These are phyloP conservation scores for Purpureocillium lavendulum DNA, from an alignment of 2,329 filamentous ascomycete genomes.

Conservation along the genomic window DNA sequence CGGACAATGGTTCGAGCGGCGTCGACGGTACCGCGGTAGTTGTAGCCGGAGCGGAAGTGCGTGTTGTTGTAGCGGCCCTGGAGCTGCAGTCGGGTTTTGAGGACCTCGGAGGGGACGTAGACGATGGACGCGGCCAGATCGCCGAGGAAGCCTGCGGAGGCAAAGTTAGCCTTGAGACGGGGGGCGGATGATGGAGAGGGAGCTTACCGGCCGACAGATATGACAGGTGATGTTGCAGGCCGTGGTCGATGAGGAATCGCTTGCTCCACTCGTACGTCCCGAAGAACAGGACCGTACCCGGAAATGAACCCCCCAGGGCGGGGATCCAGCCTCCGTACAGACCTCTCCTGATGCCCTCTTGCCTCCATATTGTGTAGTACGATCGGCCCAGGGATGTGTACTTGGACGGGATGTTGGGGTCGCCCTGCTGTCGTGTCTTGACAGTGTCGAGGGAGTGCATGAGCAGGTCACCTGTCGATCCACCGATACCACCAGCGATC, in stretches of 20 bases:
- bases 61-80: conserved; percentile 95
- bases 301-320: conserved; percentile 85
- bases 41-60: conserved; percentile 88
- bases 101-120: conserved; percentile 94
- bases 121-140: conserved; percentile 87
- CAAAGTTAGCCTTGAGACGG: not conserved
- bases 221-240: conserved; percentile 71
- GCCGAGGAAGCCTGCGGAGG: conserved; percentile 67
- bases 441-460: conserved; percentile 99
- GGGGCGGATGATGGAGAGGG: not conserved
- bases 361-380: conserved; percentile 85
- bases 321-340: conserved; percentile 92
- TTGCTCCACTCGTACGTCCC: conserved; percentile 96
- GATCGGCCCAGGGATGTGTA: conserved; percentile 86
- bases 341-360: conserved; percentile 80
- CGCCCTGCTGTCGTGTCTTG: conserved; percentile 95
- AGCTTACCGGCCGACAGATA: conserved; percentile 72
- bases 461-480: conserved; percentile 88
- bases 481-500: conserved; percentile 89
- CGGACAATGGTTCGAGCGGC: conserved; percentile 79
- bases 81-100: conserved; percentile 93
- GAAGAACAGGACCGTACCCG: conserved; percentile 91
- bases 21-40: conserved; percentile 80
- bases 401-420: conserved; percentile 84
- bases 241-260: conserved; percentile 74